Base-by-base conservation (phyloP, 1,139 yeast genomes). In the Pneumocystis murina region DNA sequence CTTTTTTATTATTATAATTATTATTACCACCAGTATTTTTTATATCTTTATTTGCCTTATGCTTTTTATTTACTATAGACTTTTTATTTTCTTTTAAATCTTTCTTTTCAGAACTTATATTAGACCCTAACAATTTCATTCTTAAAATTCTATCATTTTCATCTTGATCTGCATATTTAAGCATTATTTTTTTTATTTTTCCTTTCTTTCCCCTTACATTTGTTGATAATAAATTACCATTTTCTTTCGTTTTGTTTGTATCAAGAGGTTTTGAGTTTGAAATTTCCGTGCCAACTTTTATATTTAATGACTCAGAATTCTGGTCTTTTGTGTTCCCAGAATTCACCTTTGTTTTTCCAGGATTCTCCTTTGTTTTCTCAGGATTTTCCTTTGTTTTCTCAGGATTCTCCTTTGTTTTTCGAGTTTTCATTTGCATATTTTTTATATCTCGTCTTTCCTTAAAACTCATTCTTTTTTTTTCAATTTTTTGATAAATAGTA, bases 121-220 rank as follows among this genome's bases (percentile, higher is more conserved):
- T 77, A 0, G 95, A 87, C 2, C 97, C 98, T 62, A 92, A 76
- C 0, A 86, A 86, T 66, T 86, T 84, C 87, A 91, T 83, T 67
- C 92, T 80, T 66, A 85, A 70, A 62, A 75, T 72, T 65, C 90
- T 80, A 70, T 92, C 97, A 64, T 88, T 95, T 64, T 89, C 97
- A 71, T 91, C 97, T 65, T 91, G 97, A 67, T 86, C 90, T 1
- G 85, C 90, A 71, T 92, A 92, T 71, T 90, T 91, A 48, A 48
- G 55, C 38, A 86, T 86, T 64, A 87, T 86, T 73, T 88, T 91
- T 77, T 88, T 89, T 73, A 87, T 72, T 71, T 90, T 90, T 30
- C 87, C 84, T 72, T 85, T 87, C 74, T 87, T 89, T 61, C 97
- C 97, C 71, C 97, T 83, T 1, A 85, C 84, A 59, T 77, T 20